Evolutionary conservation across 2,329 filamentous ascomycete species (phyloP), one percentile per base, ranked within the genome.

Genomic region (Keithomyces neogunnii): DNA sequence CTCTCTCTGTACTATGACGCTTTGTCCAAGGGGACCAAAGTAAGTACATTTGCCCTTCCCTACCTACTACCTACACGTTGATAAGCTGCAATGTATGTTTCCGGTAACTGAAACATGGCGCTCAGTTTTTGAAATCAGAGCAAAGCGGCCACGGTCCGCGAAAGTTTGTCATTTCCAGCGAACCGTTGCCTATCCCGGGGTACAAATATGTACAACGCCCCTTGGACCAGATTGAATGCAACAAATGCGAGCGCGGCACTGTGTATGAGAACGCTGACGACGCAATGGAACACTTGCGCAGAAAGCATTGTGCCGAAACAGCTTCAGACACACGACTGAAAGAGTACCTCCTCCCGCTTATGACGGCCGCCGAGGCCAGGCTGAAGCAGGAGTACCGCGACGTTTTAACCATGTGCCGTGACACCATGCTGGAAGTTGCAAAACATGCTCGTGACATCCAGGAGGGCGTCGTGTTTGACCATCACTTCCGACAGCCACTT

Each of bases 391-490:
- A 48, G 26, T 30, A 32, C 26, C n/a, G 9, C 10, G 48, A 51
- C 2, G 19, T 53, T 4, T 28, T 53, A 19, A n/a, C 13, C 32
- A 47, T 28, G 30, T 13, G 39, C 29, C 39, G 47, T 26, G 46
- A 46, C 2, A 43, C 31, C 7, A 47, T 54, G 39, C 44, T 35
- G 38, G 43, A 45, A 8, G 38, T 33, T 2, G 35, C 44, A 13
- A 45, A 45, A 6, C 44, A 52, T 10, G 38, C 51, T 19, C 47
- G 33, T 6, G 47, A 42, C 6, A 49, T 54, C 40, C 50, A 54
- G 31, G 48, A 42, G n/a, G 53, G 53, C 1, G 53, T 54, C 5
- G 28, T 54, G 2, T 44, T 52, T 31, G 46, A 45, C 3, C 31
- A 46, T 8, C 32, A 35, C 6, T 54, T 52, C 35, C 32, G 44